Percentiles rank a stretch among this genome's conserved stretches.
phyloP scores from a whole-genome alignment of 2,329 filamentous ascomycete genomes.

The Sarocladium oryzae region DNA sequence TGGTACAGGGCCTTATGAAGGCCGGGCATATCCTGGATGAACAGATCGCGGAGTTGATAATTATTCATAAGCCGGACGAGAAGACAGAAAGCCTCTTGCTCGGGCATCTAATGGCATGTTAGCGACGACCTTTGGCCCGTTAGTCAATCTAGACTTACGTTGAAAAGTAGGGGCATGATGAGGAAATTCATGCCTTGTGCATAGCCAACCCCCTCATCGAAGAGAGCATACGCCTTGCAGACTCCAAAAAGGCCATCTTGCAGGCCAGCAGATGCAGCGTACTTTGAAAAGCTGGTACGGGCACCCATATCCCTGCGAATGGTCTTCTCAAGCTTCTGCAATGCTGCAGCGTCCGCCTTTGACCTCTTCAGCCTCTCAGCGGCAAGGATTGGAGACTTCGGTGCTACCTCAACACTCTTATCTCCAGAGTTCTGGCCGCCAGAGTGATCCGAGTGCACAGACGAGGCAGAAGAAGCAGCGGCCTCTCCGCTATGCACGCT shows the following conservation, averaged over 20 bases:
- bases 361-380: conserved; percentile 70
- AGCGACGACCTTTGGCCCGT: neutral
- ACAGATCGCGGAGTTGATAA: conserved; percentile 86
- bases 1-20: conserved; percentile 90
- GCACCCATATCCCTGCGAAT: conserved; percentile 89
- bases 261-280: conserved; percentile 80
- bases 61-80: conserved; percentile 95
- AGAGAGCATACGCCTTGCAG: conserved; percentile 95
- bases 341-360: conserved; percentile 66
- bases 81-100: conserved; percentile 92
- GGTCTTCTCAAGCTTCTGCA: conserved; percentile 81
- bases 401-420: conserved; percentile 54
- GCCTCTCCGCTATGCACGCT: conserved; percentile 58
- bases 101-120: conserved; percentile 63
- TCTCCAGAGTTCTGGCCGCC: conserved; percentile 50
- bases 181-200: conserved; percentile 99
- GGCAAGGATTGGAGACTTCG: conserved; percentile 54
- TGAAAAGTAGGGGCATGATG: conserved; percentile 93
- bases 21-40: conserved; percentile 93
- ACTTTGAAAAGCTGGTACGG: conserved; percentile 94
- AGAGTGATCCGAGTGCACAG: conserved; percentile 72
- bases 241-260: conserved; percentile 93
- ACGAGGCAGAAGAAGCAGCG: conserved; percentile 73
- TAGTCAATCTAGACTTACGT: conserved; percentile 47
- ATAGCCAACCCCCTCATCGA: conserved; percentile 90